Conservation (phyloP, 83 land plant species). For the Diphasiastrum complanatum region DNA sequence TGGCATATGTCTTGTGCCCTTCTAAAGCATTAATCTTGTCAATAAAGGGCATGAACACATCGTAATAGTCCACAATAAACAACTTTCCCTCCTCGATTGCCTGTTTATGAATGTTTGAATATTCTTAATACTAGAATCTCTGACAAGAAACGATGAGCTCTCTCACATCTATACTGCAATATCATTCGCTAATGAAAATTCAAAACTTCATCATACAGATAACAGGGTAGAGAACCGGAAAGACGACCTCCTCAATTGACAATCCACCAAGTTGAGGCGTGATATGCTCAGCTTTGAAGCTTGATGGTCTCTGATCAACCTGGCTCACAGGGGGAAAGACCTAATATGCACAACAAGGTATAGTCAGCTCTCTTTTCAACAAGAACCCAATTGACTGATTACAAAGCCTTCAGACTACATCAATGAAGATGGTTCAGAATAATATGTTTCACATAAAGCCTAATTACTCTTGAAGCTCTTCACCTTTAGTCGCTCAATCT, state of each 20-base stretch:
- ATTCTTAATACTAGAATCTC: not conserved
- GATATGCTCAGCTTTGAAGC: slow-evolving; percentile 50
- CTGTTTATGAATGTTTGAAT: too few relatives aligned
- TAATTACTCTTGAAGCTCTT: not conserved
- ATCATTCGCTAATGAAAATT: not conserved
- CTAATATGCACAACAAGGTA: slow-evolving; percentile 36
- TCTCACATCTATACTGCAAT: not conserved
- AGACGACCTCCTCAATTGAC: slow-evolving; percentile 41
- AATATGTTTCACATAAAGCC: not conserved
- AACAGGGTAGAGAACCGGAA: not conserved
- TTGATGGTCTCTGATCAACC: slow-evolving; percentile 55
- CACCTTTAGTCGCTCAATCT: slow-evolving; percentile 23
- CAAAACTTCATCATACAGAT: not conserved
- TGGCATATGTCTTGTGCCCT: slow-evolving; percentile 47
- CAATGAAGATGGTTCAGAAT: not conserved
- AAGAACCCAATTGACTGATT: slow-evolving; percentile 1
- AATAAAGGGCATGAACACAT: slow-evolving; percentile 40
- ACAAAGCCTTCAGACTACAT: not conserved
- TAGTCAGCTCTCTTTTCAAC: not conserved
- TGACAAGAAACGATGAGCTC: not conserved
- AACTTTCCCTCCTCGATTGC: slow-evolving; percentile 42
- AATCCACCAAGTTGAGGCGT: slow-evolving; percentile 47
- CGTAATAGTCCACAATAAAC: slow-evolving; percentile 54
- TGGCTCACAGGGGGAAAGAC: slow-evolving; percentile 58
- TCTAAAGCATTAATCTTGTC: slow-evolving; percentile 34